These are phyloP conservation scores for Monosporascus ibericus DNA, from an alignment of 2,329 filamentous ascomycete genomes.

Conservation along the genomic window DNA sequence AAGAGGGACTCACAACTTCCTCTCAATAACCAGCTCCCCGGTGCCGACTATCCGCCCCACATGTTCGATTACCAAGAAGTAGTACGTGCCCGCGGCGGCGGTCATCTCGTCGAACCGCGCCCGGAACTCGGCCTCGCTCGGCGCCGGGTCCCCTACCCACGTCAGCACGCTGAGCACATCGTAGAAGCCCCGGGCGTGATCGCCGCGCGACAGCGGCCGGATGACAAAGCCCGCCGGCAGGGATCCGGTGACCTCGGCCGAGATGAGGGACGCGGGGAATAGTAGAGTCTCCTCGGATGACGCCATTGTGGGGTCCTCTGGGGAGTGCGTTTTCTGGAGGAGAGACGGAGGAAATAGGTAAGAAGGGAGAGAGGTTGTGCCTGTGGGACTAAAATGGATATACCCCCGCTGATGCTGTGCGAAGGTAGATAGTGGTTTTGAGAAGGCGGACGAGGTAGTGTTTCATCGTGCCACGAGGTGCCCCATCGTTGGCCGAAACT, in stretches of 20 bases:
- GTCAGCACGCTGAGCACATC: conserved; percentile 72
- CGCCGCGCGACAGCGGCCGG: conserved; percentile 61
- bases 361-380: no score
- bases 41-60: conserved; percentile 62
- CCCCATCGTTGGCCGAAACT: no score
- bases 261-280: conserved; percentile 62
- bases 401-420: no score
- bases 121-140: conserved; percentile 41
- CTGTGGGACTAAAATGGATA: no score
- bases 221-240: conserved; percentile 66
- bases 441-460: no score
- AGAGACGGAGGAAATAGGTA: no score
- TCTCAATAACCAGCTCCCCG: conserved; percentile 70
- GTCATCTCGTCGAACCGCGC: conserved; percentile 58
- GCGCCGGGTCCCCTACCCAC: conserved; percentile 68
- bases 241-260: conserved; percentile 49
- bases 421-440: no score
- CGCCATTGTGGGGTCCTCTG: no score
- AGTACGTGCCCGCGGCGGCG: conserved; percentile 48
- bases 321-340: no score
- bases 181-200: conserved; percentile 67
- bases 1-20: conserved; percentile 57
- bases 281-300: conserved; percentile 29
- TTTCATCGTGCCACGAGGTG: no score
- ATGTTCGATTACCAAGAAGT: conserved; percentile 65